Percentiles rank a stretch among this genome's conserved stretches.
phyloP scores from a whole-genome alignment of 1,284 basidiomycete species.

The Boletus semigastroideus region DNA sequence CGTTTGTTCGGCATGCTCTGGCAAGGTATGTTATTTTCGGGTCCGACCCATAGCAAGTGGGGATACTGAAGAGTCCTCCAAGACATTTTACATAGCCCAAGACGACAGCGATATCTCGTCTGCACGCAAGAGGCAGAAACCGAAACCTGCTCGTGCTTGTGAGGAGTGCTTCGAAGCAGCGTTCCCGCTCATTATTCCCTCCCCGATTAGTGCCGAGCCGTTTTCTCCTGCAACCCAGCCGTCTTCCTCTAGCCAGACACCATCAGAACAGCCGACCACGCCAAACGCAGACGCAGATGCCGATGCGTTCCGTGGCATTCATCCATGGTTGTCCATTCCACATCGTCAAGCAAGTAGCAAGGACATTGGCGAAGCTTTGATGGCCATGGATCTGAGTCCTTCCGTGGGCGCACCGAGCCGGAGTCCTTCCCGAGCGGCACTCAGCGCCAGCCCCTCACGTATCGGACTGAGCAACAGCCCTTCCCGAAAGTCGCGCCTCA shows the following conservation, averaged over 20 bases:
- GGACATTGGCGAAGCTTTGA: slow-evolving; percentile 35
- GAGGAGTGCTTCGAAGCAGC: slow-evolving; percentile 84
- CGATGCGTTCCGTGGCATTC: slow-evolving; percentile 17
- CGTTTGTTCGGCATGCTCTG: slow-evolving; percentile 84
- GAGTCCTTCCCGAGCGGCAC: slow-evolving; percentile 26
- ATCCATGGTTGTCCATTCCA: slow-evolving; percentile 35
- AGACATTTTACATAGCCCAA: slow-evolving; percentile 81
- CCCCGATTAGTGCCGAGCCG: slow-evolving; percentile 14
- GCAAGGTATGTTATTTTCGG: slow-evolving; percentile 50
- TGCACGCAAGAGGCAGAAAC: slow-evolving; percentile 46
- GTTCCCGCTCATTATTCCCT: slow-evolving; percentile 58
- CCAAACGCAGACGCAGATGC: slow-evolving; percentile 17
- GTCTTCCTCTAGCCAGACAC: slow-evolving; percentile 9
- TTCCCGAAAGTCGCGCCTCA: slow-evolving; percentile 26
- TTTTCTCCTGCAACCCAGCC: slow-evolving; percentile 6
- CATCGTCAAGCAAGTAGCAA: slow-evolving; percentile 14
- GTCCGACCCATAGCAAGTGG: neutral
- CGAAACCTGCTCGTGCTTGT: slow-evolving; percentile 77
- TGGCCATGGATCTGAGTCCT: slow-evolving; percentile 39
- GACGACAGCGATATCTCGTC: slow-evolving; percentile 34
- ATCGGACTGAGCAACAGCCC: slow-evolving; percentile 18
- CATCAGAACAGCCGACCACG: slow-evolving; percentile 22
- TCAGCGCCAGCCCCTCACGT: slow-evolving; percentile 33
- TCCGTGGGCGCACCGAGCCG: slow-evolving; percentile 15
- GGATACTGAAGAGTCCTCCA: neutral